Percentiles rank a stretch among this genome's conserved stretches.
Evolutionary conservation across 768 basidiomycete species (phyloP).

Genomic region (Naematelia encephala): DNA sequence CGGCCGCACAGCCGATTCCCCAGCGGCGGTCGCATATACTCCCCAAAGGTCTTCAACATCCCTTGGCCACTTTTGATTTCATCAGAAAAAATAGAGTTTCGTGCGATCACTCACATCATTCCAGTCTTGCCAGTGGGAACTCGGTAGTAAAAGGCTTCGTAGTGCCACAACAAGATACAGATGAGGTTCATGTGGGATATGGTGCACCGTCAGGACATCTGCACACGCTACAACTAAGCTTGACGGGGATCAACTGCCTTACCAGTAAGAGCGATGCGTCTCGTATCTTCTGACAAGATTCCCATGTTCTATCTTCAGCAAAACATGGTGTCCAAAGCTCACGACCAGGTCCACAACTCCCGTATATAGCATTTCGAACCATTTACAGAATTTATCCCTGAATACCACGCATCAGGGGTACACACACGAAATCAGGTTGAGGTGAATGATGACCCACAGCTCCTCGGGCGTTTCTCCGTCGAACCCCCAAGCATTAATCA

Average conservation of each 20-base stretch:
- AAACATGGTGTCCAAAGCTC: too few species aligned
- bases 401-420: not conserved
- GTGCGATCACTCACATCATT: not conserved
- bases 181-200: not conserved
- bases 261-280: not conserved
- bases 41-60: not conserved
- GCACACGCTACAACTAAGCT: too few species aligned
- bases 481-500: too few species aligned
- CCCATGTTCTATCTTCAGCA: not conserved
- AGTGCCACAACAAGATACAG: not conserved
- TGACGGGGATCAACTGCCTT: not conserved
- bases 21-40: too few species aligned
- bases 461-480: not conserved
- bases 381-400: not conserved
- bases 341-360: not conserved
- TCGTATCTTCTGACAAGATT: not conserved
- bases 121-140: not conserved
- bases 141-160: not conserved
- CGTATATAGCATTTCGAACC: not conserved
- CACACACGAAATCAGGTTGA: too few species aligned
- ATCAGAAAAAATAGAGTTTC: too few species aligned
- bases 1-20: too few species aligned
- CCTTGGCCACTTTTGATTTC: not conserved
- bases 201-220: not conserved
- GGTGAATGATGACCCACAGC: not conserved